Base-by-base conservation (phyloP, 106 monocot species). In the Dendrobium huoshanense region DNA sequence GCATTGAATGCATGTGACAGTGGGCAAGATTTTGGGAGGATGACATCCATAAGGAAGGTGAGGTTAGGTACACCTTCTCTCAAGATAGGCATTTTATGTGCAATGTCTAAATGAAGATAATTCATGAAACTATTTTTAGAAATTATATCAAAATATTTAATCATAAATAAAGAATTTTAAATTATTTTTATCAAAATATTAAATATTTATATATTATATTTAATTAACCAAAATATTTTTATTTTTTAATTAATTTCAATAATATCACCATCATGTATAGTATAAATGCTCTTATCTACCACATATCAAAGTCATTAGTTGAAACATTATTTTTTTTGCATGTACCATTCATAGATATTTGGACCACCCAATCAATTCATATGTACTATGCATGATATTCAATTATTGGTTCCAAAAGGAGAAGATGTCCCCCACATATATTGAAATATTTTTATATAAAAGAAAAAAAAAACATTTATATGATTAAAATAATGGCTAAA, bases 1-100 rank as follows among this genome's bases (percentile, higher is more conserved):
- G 64, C 64, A 65, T 51, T 51, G 51, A 65, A 65, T 25, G 64
- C 64, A 25, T 65, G 64, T 51, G 51, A 51, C n/a, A 65, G 61
- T 65, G 24, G 64, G 25, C 25, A 65, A 64, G 64, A 64, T 22
- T 24, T 51, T 64, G 1, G 9, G 59, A 64, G 64, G n/a, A 8
- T 24, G 24, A 25, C 6, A 65, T 51, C 13, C 7, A 65, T 24
- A 65, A 25, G 1, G 24, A 65, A 10, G 64, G 64, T 25, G 25
- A 7, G 64, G 64, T 65, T 65, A 65, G 64, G 64, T 22, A 65
- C 24, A 65, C 9, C 25, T 24, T n/a, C 9, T 65, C 64, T 65
- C 22, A n/a, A 65, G 64, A 24, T 65, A 22, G 22, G 9, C 24
- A 65, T 51, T 51, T 51, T 13, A 51, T 51, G 51, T 51, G 51